These are phyloP conservation scores for Fusarium sp. DNA, from an alignment of 2,329 filamentous ascomycete genomes.

Conservation along the genomic window DNA sequence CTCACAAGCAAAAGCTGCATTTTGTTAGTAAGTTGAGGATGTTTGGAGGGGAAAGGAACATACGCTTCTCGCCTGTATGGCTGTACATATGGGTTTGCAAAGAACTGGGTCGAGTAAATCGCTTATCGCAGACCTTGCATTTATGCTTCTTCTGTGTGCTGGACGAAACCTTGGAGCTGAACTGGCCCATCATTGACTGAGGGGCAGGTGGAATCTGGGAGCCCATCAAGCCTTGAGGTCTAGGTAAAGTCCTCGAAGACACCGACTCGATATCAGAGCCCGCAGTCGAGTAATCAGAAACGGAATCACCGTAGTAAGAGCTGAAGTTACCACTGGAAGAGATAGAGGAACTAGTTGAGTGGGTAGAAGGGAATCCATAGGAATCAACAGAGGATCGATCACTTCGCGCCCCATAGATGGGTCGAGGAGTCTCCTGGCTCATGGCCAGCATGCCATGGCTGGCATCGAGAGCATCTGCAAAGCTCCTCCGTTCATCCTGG, in stretches of 20 bases:
- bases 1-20: conserved; percentile 88
- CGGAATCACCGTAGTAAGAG: conserved; percentile 86
- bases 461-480: conserved; percentile 90
- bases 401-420: conserved; percentile 81
- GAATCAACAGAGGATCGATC: conserved; percentile 82
- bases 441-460: conserved; percentile 95
- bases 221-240: conserved; percentile 73
- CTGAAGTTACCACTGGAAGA: conserved; percentile 85
- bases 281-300: conserved; percentile 92
- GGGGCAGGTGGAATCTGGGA: conserved; percentile 81
- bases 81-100: conserved; percentile 99
- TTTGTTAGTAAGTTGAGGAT: conserved; percentile 13
- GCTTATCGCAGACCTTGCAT: conserved; percentile 98
- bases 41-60: conserved; percentile 55
- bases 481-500: conserved; percentile 71
- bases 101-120: conserved; percentile 93
- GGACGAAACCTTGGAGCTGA: conserved; percentile 95
- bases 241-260: conserved; percentile 83
- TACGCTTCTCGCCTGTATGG: conserved; percentile 98
- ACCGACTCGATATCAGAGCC: conserved; percentile 88
- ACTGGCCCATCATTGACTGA: conserved; percentile 98
- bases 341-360: conserved; percentile 90
- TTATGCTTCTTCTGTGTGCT: conserved; percentile 99
- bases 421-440: conserved; percentile 93
- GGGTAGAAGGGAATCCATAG: conserved; percentile 88